Conservation (phyloP, 129 eudicot species). For the Glebionis coronaria region DNA sequence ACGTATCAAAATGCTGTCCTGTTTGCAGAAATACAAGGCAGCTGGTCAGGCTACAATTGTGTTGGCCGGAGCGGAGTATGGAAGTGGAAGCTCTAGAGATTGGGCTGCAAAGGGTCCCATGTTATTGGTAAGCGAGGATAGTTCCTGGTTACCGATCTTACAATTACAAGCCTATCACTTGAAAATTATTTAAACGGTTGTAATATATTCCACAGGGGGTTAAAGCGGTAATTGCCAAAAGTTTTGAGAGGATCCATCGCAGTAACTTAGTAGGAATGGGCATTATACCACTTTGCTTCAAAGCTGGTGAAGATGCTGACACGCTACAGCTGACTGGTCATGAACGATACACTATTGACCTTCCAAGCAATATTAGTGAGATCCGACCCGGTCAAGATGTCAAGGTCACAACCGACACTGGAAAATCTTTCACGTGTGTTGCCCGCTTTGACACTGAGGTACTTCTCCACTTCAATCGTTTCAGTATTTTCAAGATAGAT, state of each 20-base stretch:
- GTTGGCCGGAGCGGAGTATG: slow-evolving; percentile 92
- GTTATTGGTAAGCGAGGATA: slow-evolving; percentile 54
- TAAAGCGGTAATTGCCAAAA: slow-evolving; percentile 90
- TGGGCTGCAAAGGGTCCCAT: slow-evolving; percentile 99
- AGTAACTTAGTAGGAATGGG: slow-evolving; percentile 99
- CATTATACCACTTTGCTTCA: slow-evolving; percentile 86
- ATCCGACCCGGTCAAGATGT: slow-evolving; percentile 96
- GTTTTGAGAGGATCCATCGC: slow-evolving; percentile 96
- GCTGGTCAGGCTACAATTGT: slow-evolving; percentile 83
- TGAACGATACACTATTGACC: slow-evolving; percentile 84
- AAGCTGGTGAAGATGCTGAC: slow-evolving; percentile 92
- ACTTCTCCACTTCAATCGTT: slow-evolving; percentile 21
- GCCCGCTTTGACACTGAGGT: slow-evolving; percentile 98
- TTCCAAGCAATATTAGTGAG: slow-evolving; percentile 62
- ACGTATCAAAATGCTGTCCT: not conserved
- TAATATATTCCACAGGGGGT: slow-evolving; percentile 56
- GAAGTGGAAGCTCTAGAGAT: slow-evolving; percentile 97
- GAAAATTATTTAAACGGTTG: not conserved
- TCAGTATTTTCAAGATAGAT: not conserved
- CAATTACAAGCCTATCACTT: not conserved
- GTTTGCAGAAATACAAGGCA: slow-evolving; percentile 69
- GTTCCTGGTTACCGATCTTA: not conserved
- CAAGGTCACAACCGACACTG: slow-evolving; percentile 61
- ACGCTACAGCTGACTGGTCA: slow-evolving; percentile 82
- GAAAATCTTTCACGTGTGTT: slow-evolving; percentile 81